Conservation (phyloP, 1,139 yeast genomes). For the Suhomyces terraborum region DNA sequence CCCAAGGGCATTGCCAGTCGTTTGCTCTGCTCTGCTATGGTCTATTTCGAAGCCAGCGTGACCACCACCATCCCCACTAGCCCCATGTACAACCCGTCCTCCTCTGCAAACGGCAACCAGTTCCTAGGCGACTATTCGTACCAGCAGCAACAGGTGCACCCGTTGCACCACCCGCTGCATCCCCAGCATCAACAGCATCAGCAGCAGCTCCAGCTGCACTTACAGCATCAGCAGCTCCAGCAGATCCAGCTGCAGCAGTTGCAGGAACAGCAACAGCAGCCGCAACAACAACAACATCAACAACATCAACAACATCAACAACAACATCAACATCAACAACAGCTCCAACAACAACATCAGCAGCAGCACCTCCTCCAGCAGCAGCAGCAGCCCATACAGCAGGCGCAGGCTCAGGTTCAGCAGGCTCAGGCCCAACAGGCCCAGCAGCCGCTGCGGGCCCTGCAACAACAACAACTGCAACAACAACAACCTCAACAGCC, state of each 20-base stretch:
- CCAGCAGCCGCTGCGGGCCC: conserved; percentile 12
- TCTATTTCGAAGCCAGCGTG: conserved; percentile 25
- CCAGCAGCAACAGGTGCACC: conserved; percentile 15
- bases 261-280: conserved; percentile 12
- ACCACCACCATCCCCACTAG: conserved; percentile 22
- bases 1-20: conserved; percentile 1
- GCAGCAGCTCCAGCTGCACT: conserved; percentile 8
- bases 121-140: conserved; percentile 20
- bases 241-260: conserved; percentile 12
- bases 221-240: conserved; percentile 10
- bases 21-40: conserved; percentile 16
- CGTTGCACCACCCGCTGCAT: conserved; percentile 8
- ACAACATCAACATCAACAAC: conserved; percentile 17
- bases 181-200: conserved; percentile 12
- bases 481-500: conserved; percentile 8
- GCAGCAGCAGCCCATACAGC: conserved; percentile 17
- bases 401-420: conserved; percentile 14
- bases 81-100: conserved; percentile 16
- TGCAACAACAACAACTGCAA: conserved; percentile 13
- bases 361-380: conserved; percentile 16
- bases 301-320: conserved; percentile 15
- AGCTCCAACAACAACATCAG: conserved; percentile 15
- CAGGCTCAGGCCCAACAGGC: conserved; percentile 15
- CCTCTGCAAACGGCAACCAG: conserved; percentile 12
- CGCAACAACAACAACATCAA: conserved; percentile 8